A percentile compares a stretch with the other conserved stretches of the same genome.
phyloP scores from a whole-genome alignment of 768 basidiomycete genomes.

The Leccinum barrowsii region DNA sequence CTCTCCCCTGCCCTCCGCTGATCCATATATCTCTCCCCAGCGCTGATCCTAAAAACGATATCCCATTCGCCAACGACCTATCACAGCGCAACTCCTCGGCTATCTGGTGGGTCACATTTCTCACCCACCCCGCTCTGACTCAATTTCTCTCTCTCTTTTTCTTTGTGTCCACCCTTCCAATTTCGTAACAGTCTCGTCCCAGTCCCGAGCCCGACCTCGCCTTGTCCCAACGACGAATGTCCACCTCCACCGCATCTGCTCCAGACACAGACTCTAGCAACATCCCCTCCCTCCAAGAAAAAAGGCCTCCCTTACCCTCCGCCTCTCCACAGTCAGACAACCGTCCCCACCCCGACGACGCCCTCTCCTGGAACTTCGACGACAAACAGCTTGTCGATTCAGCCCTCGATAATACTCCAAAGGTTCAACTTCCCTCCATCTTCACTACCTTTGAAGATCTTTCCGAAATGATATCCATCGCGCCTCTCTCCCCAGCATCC shows the following conservation, averaged over 20 bases:
- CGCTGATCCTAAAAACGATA: slow-evolving; percentile 40
- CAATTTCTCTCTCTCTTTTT: no score
- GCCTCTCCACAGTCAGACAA: slow-evolving; percentile 44
- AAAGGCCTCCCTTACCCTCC: slow-evolving; percentile 56
- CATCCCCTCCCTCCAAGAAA: slow-evolving; percentile 52
- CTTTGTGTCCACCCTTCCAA: slow-evolving; percentile 4
- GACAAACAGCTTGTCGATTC: slow-evolving; percentile 41
- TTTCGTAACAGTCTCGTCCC: slow-evolving; percentile 14
- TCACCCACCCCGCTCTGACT: not conserved
- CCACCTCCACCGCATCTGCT: slow-evolving; percentile 65
- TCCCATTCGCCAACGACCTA: slow-evolving; percentile 43
- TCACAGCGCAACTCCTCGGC: slow-evolving; percentile 46
- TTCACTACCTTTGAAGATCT: slow-evolving; percentile 65
- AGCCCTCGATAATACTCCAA: slow-evolving; percentile 37
- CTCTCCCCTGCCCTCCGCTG: slow-evolving; percentile 2
- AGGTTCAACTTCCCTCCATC: slow-evolving; percentile 72
- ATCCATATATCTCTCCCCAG: slow-evolving; percentile 17
- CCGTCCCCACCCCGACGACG: slow-evolving; percentile 37
- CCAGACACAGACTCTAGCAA: slow-evolving; percentile 59
- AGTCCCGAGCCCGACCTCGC: slow-evolving; percentile 50
- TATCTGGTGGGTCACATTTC: slow-evolving; percentile 39
- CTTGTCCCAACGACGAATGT: slow-evolving; percentile 66
- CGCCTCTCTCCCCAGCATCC: slow-evolving; percentile 59
- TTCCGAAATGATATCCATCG: slow-evolving; percentile 54
- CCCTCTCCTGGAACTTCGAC: slow-evolving; percentile 27